Evolutionary conservation across 2,329 filamentous ascomycete genomes (phyloP).

Genomic region (Alternaria postmessia): DNA sequence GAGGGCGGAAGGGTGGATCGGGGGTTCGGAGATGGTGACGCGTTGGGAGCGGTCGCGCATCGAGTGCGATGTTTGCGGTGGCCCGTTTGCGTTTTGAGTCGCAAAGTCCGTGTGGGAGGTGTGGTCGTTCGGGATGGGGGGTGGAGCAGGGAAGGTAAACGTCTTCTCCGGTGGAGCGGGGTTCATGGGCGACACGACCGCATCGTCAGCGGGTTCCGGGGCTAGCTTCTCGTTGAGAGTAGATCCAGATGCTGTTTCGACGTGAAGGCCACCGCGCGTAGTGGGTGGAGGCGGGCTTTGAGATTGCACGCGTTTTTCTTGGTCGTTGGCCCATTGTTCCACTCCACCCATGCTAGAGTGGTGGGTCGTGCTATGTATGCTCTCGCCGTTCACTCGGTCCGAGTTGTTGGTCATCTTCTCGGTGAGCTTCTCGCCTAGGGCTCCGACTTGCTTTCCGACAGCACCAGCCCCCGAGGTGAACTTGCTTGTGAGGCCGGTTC

Average conservation of each 20-base stretch:
- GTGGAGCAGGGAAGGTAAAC: conserved; percentile 43
- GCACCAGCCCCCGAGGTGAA: conserved; percentile 31
- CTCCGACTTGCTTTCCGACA: conserved; percentile 34
- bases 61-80: conserved; percentile 12
- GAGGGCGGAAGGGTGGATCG: conserved; percentile 9
- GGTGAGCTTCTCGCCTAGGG: conserved; percentile 39
- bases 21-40: conserved; percentile 48
- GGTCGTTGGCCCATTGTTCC: conserved; percentile 51
- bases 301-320: conserved; percentile 39
- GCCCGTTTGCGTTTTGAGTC: not conserved
- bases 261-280: conserved; percentile 22
- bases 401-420: conserved; percentile 38
- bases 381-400: conserved; percentile 26
- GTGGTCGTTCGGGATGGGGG: conserved; percentile 40
- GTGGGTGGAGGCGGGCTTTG: conserved; percentile 14
- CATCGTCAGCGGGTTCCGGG: conserved; percentile 37
- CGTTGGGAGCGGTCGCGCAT: conserved; percentile 39
- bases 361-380: conserved; percentile 5
- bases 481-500: conserved; percentile 46
- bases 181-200: conserved; percentile 41
- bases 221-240: conserved; percentile 46
- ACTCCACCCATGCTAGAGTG: conserved; percentile 41
- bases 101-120: conserved; percentile 17
- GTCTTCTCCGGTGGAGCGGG: conserved; percentile 30
- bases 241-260: conserved; percentile 30